Conservation (phyloP, 129 eudicot genomes). For the Arctium lappa region DNA sequence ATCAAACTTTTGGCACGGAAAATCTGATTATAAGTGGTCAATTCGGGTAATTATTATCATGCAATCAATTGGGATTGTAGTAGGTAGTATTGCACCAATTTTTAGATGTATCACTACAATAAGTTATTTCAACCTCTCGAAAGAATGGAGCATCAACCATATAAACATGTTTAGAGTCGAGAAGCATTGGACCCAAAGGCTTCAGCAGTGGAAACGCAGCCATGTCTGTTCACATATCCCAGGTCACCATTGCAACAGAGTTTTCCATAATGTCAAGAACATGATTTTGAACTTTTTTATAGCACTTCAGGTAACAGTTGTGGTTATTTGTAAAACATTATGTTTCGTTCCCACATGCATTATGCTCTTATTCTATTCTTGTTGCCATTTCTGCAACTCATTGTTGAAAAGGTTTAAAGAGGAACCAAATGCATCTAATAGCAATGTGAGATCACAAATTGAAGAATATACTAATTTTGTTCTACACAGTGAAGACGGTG, state of each 20-base stretch:
- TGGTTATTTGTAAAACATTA: constrained; percentile 15
- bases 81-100: constrained; percentile 1
- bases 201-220: constrained; percentile 23
- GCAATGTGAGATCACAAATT: background rate
- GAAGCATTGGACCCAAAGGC: constrained; percentile 20
- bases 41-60: background rate
- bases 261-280: background rate
- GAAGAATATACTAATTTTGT: background rate
- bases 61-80: background rate
- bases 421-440: background rate
- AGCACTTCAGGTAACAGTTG: background rate
- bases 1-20: background rate
- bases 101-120: constrained; percentile 14
- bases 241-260: constrained; percentile 4
- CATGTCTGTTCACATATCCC: background rate
- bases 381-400: background rate
- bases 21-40: background rate
- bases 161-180: constrained; percentile 6
- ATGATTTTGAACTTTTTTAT: constrained; percentile 13
- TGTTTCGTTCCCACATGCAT: background rate
- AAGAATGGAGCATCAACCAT: background rate
- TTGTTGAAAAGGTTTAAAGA: background rate
- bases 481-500: constrained; percentile 28
- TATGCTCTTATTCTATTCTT: background rate
- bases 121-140: constrained; percentile 8